These are phyloP conservation scores for Blastobotrys malaysiensis DNA, from an alignment of 1,139 yeast species.

Conservation along the genomic window DNA sequence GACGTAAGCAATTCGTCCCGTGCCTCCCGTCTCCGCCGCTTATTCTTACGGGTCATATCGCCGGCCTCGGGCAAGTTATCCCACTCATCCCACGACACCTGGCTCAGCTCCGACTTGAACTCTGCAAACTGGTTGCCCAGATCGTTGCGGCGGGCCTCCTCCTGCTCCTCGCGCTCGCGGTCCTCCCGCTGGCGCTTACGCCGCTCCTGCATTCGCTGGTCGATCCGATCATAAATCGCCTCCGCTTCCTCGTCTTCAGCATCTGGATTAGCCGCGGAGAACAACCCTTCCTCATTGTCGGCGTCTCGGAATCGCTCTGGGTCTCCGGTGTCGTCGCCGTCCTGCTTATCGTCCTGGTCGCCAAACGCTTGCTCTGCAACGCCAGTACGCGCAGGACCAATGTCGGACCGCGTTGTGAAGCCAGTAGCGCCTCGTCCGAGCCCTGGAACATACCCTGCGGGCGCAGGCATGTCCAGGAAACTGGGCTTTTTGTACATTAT, in stretches of 20 bases:
- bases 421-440: slow-evolving; percentile 95
- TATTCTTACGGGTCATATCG: slow-evolving; percentile 76
- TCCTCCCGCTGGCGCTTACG: slow-evolving; percentile 35
- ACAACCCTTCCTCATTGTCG: slow-evolving; percentile 38
- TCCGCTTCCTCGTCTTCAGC: slow-evolving; percentile 74
- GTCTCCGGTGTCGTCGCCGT: slow-evolving; percentile 30
- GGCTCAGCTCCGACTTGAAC: slow-evolving; percentile 56
- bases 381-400: slow-evolving; percentile 46
- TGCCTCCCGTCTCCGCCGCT: slow-evolving; percentile 58
- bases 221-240: slow-evolving; percentile 58
- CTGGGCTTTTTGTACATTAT: slow-evolving; percentile 15
- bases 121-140: slow-evolving; percentile 47
- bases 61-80: slow-evolving; percentile 78
- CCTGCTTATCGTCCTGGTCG: slow-evolving; percentile 37
- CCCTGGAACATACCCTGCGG: slow-evolving; percentile 88
- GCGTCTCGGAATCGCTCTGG: slow-evolving; percentile 36
- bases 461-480: slow-evolving; percentile 82
- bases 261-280: slow-evolving; percentile 26
- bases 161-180: slow-evolving; percentile 29
- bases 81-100: slow-evolving; percentile 73
- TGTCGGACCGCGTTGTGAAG: slow-evolving; percentile 76
- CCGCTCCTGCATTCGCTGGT: slow-evolving; percentile 45
- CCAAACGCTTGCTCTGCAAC: slow-evolving; percentile 21
- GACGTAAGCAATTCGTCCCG: slow-evolving; percentile 66
- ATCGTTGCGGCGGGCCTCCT: slow-evolving; percentile 25